Percentiles rank a stretch among this genome's conserved stretches.
phyloP scores from a whole-genome alignment of 129 eudicot genomes.

The sunflower (Helianthus annuus) region DNA sequence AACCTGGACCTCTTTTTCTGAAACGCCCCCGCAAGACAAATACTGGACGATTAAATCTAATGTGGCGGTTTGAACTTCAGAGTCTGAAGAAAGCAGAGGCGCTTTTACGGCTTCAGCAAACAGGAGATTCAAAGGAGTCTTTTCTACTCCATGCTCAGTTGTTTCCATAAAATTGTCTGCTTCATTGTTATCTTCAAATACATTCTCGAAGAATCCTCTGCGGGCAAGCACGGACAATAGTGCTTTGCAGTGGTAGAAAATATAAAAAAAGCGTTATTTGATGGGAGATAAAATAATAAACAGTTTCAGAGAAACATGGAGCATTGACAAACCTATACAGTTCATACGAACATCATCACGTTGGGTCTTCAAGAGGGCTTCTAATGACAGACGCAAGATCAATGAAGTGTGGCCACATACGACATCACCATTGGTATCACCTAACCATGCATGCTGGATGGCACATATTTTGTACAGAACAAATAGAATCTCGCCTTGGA shows the following conservation, averaged over 20 bases:
- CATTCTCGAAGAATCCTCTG: constrained; percentile 69
- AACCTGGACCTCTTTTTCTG: constrained; percentile 56
- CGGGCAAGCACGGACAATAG: constrained; percentile 75
- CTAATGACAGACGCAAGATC: constrained; percentile 68
- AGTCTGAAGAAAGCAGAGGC: constrained; percentile 86
- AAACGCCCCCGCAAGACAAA: constrained; percentile 62
- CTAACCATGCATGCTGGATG: constrained; percentile 44
- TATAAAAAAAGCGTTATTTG: constrained; percentile 17
- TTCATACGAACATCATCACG: constrained; percentile 90
- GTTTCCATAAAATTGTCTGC: constrained; percentile 72
- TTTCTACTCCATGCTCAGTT: constrained; percentile 43
- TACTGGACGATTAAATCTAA: constrained; percentile 57
- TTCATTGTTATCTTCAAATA: constrained; percentile 52
- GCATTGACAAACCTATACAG: constrained; percentile 69
- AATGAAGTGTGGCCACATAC: constrained; percentile 51
- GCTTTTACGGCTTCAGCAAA: constrained; percentile 97
- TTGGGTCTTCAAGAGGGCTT: constrained; percentile 83
- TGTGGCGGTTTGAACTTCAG: constrained; percentile 74
- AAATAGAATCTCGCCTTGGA: constrained; percentile 88
- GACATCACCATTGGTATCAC: constrained; percentile 45
- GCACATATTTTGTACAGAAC: constrained; percentile 65
- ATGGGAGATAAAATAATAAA: constrained; percentile 13
- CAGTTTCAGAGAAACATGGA: constrained; percentile 14
- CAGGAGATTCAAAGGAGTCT: constrained; percentile 60
- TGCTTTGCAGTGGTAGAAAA: constrained; percentile 43